phyloP scores from a whole-genome alignment of 2,329 filamentous ascomycete species.

The Fusarium sp. region DNA sequence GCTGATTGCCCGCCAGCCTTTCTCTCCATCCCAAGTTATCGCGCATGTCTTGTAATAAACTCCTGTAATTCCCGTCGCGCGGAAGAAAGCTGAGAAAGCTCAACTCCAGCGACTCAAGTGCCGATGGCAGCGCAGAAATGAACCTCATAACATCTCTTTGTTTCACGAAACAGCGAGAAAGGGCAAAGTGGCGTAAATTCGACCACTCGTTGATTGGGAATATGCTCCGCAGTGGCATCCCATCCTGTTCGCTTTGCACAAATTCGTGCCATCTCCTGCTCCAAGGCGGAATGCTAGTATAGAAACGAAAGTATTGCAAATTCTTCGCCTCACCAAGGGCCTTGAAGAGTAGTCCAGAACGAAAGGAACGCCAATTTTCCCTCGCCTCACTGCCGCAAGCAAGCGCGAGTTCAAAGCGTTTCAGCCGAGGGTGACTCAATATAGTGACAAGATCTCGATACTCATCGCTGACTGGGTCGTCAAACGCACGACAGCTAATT shows the following conservation, averaged over 20 bases:
- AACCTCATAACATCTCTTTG: constrained; percentile 47
- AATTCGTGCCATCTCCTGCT: accelerated
- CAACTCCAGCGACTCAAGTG: constrained; percentile 49
- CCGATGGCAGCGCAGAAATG: constrained; percentile 44
- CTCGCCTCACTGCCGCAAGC: accelerated
- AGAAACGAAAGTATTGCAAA: constrained; percentile 42
- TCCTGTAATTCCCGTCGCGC: not conserved
- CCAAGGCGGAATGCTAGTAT: not conserved
- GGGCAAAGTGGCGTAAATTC: constrained; percentile 47
- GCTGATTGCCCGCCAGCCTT: not conserved
- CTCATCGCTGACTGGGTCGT: not conserved
- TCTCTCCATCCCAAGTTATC: constrained; percentile 9
- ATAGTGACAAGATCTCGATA: constrained; percentile 5
- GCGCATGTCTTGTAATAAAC: constrained; percentile 13
- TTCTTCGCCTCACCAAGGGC: constrained; percentile 23
- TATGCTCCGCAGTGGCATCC: constrained; percentile 43
- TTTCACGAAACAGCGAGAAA: constrained; percentile 47
- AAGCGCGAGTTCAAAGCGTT: constrained; percentile 16
- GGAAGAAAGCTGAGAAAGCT: constrained; percentile 48
- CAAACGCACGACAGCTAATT: constrained; percentile 36
- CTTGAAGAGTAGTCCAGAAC: not conserved
- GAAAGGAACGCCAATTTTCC: not conserved
- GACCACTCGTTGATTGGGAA: constrained; percentile 48
- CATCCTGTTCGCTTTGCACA: not conserved
- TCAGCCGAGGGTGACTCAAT: not conserved